Percentiles rank a stretch among this genome's conserved stretches.
Evolutionary conservation across 2,329 filamentous ascomycete genomes (phyloP).

Genomic region (Microsporum audouinii): DNA sequence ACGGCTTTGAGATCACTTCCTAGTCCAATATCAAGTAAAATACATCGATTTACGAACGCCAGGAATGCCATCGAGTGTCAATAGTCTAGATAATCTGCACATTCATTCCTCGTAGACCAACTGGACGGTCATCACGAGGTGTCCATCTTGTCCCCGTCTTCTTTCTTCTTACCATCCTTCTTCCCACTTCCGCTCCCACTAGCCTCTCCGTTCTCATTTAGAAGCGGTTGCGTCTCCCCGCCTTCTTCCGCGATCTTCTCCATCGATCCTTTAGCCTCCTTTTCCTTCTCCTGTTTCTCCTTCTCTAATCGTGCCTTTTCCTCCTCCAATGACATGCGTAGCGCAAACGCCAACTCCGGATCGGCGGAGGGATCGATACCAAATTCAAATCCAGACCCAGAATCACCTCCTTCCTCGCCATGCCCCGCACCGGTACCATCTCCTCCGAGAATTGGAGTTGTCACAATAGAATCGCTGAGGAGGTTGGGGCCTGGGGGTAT

Average conservation of each 20-base stretch:
- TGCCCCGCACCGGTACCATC: slow-evolving; percentile 52
- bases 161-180: slow-evolving; percentile 37
- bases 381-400: slow-evolving; percentile 63
- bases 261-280: slow-evolving; percentile 60
- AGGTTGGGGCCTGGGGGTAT: slow-evolving; percentile 85
- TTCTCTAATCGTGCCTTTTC: slow-evolving; percentile 90
- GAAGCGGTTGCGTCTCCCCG: slow-evolving; percentile 48
- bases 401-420: slow-evolving; percentile 41
- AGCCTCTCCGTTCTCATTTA: slow-evolving; percentile 53
- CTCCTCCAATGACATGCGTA: slow-evolving; percentile 97
- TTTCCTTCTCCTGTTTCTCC: slow-evolving; percentile 63
- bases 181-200: slow-evolving; percentile 49
- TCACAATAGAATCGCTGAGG: slow-evolving; percentile 80
- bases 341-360: slow-evolving; percentile 82
- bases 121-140: slow-evolving; percentile 51
- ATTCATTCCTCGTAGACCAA: neutral
- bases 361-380: slow-evolving; percentile 85
- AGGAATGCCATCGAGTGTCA: slow-evolving; percentile 1
- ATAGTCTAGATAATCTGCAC: slow-evolving; percentile 2
- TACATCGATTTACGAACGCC: slow-evolving; percentile 2
- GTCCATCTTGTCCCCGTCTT: slow-evolving; percentile 74
- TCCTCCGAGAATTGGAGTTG: slow-evolving; percentile 79
- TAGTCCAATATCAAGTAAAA: neutral
- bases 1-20: neutral
- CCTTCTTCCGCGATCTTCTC: slow-evolving; percentile 73